Evolutionary conservation across 179 eudicot species (phyloP).

Genomic region (Nepenthes alata): DNA sequence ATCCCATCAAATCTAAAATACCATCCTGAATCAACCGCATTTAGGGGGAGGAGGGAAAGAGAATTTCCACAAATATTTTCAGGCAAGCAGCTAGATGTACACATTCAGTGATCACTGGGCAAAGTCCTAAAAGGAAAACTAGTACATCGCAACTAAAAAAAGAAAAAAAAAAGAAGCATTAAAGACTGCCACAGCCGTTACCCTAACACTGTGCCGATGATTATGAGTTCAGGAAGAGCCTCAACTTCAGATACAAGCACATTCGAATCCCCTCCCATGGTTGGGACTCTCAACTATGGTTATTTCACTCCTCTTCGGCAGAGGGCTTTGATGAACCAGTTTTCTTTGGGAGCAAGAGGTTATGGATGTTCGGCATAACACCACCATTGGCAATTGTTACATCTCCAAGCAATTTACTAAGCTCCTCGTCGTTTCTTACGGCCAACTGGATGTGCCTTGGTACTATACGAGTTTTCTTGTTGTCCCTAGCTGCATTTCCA

Average conservation of each 20-base stretch:
- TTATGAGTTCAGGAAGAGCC: background rate
- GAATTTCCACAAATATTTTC: too few species aligned
- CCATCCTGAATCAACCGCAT: too few species aligned
- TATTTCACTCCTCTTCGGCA: conserved; percentile 34
- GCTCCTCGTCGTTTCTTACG: conserved; percentile 28
- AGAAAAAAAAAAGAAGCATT: background rate
- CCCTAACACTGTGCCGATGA: background rate
- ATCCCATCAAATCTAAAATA: too few species aligned
- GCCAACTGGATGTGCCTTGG: conserved; percentile 36
- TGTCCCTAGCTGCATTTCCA: conserved; percentile 34
- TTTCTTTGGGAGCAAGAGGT: conserved; percentile 26
- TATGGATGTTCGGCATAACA: conserved; percentile 34
- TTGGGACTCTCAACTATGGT: background rate
- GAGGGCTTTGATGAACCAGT: conserved; percentile 23
- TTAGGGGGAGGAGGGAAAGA: too few species aligned
- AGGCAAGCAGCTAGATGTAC: too few species aligned
- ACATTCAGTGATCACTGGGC: too few species aligned
- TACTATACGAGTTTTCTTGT: conserved; percentile 31
- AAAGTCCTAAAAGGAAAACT: background rate
- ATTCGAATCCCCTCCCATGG: background rate
- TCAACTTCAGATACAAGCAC: background rate
- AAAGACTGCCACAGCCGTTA: background rate
- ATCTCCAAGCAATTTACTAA: conserved; percentile 31
- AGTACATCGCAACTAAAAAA: background rate
- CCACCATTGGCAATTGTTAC: conserved; percentile 34